Evolutionary conservation across 140 eudicot genomes (phyloP).

Genomic region (Senecio squalidus): DNA sequence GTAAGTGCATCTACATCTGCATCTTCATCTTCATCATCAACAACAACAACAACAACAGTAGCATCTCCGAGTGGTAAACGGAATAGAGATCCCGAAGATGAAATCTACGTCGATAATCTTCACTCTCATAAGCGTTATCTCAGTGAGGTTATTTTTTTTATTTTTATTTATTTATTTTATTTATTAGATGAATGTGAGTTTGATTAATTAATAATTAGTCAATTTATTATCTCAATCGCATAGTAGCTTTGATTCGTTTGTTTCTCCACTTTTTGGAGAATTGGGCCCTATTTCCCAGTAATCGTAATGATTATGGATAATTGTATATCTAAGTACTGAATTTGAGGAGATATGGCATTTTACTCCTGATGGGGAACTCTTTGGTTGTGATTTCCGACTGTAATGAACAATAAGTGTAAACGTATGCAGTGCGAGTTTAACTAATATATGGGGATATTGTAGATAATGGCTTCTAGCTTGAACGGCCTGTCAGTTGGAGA

Average conservation of each 20-base stretch:
- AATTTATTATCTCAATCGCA: too few species aligned
- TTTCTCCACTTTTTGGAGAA: background rate
- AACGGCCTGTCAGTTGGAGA: conserved; percentile 93
- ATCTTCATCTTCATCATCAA: conserved; percentile 19
- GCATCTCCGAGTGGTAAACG: conserved; percentile 69
- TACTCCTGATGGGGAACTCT: background rate
- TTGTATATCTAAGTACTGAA: background rate
- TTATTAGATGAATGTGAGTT: background rate
- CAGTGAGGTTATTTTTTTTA: conserved; percentile 35
- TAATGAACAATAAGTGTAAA: conserved; percentile 1
- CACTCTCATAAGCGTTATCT: conserved; percentile 95
- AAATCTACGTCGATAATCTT: conserved; percentile 86
- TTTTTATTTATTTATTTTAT: background rate
- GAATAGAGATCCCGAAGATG: conserved; percentile 93
- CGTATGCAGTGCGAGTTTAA: background rate
- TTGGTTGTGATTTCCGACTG: background rate
- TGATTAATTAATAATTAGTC: too few species aligned
- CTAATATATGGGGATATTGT: conserved; percentile 15
- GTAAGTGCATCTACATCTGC: background rate
- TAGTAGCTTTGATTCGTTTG: background rate
- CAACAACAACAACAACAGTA: conserved; percentile 31
- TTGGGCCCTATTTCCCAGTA: background rate
- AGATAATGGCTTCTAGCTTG: conserved; percentile 99
- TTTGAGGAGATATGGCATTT: background rate
- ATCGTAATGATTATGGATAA: background rate